A percentile compares a stretch with the other conserved stretches of the same genome.
Evolutionary conservation across 345 rosid species (phyloP).

Genomic region (Eucalyptus sp.): DNA sequence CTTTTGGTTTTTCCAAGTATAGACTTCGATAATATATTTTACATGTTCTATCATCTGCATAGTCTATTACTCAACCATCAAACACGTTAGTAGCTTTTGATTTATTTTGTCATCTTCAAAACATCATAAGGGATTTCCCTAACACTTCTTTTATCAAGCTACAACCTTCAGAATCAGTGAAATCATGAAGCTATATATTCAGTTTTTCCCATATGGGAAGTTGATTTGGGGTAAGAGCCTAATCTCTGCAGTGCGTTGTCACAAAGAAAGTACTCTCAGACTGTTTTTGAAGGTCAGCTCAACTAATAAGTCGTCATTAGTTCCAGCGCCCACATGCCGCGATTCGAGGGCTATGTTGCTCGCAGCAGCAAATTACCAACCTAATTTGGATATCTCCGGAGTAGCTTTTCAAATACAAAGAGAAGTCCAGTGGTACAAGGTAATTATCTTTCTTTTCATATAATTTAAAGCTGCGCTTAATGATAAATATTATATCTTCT

Average conservation of each 20-base stretch:
- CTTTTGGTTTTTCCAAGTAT: no score
- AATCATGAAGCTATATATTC: not conserved
- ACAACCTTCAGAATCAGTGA: not conserved
- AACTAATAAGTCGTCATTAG: not conserved
- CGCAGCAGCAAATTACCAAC: not conserved
- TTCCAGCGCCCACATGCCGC: accelerated
- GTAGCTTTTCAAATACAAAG: not conserved
- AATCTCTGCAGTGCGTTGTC: accelerated
- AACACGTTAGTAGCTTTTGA: no score
- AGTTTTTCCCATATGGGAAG: not conserved
- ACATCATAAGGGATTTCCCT: no score
- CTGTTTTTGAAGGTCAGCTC: not conserved
- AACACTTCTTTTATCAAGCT: accelerated
- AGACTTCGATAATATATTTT: no score
- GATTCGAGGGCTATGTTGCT: accelerated
- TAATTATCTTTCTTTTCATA: not conserved
- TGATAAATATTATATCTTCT: not conserved
- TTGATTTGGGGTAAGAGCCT: not conserved
- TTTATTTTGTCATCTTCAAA: no score
- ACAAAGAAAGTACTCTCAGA: not conserved
- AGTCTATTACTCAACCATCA: no score
- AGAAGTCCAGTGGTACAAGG: not conserved
- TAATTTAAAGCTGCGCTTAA: not conserved
- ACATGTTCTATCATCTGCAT: no score
- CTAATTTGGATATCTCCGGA: not conserved